Conservation (phyloP, 306 rosid species). For the Quercus parvula region DNA sequence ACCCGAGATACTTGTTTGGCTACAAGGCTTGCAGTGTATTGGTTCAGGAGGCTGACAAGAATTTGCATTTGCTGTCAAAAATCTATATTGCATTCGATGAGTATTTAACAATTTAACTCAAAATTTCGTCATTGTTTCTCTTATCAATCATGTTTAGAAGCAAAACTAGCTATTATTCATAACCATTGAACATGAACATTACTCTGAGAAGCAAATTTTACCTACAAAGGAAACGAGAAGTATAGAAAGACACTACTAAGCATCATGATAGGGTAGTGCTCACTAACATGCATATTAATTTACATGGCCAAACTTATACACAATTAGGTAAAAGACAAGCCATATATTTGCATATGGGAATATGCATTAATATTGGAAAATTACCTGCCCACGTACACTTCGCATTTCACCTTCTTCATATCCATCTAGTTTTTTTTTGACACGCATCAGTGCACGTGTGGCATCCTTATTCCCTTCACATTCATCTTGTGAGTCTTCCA, state of each 20-base stretch:
- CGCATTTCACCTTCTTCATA: constrained; percentile 96
- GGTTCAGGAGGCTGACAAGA: neutral
- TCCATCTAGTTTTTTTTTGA: constrained; percentile 91
- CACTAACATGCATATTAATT: neutral
- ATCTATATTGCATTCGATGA: neutral
- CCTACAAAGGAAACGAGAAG: neutral
- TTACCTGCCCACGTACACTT: constrained; percentile 88
- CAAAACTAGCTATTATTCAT: neutral
- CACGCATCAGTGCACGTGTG: constrained; percentile 87
- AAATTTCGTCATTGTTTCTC: neutral
- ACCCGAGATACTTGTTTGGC: neutral
- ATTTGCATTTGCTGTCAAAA: neutral
- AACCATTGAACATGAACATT: neutral
- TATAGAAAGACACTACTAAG: neutral
- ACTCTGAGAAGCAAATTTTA: neutral
- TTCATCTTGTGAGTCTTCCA: constrained; percentile 64
- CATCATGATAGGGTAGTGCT: neutral
- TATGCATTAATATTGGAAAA: constrained; percentile 12
- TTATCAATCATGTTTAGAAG: neutral
- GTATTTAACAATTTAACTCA: neutral
- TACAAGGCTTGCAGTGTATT: neutral
- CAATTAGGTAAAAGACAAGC: neutral
- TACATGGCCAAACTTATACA: neutral
- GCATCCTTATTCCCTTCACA: constrained; percentile 95
- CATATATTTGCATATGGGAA: neutral